Conservation (phyloP, 2,329 filamentous ascomycete genomes). For the Trichoderma sp. region DNA sequence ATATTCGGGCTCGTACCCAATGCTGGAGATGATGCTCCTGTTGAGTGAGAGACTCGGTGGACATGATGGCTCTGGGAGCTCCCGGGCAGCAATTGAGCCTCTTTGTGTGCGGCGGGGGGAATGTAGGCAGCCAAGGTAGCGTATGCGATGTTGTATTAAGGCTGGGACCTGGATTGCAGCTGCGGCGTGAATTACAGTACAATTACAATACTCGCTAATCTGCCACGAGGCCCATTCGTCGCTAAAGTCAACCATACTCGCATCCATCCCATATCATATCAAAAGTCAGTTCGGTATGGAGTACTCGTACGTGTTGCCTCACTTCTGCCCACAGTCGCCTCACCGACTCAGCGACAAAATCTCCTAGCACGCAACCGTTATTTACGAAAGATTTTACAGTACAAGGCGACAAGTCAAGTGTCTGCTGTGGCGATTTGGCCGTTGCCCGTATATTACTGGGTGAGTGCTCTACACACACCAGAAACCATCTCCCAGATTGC, state of each 20-base stretch:
- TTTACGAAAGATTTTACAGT: not conserved
- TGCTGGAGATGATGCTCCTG: not conserved
- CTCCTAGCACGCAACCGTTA: not conserved
- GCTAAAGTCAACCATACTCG: not conserved
- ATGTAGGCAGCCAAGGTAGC: not conserved
- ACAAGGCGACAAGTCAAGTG: not conserved
- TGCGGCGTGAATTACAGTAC: not conserved
- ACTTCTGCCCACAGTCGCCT: not conserved
- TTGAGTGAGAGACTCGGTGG: not conserved
- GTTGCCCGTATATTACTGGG: conserved; percentile 20
- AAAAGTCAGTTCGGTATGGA: not conserved
- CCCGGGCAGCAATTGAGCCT: not conserved
- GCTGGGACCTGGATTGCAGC: not conserved
- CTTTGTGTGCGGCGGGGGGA: not conserved
- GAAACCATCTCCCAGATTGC: conserved; percentile 11
- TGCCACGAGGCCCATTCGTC: not conserved
- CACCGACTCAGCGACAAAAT: not conserved
- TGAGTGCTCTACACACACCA: conserved; percentile 7
- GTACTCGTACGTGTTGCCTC: not conserved
- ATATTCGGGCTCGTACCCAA: not conserved
- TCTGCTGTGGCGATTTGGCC: conserved; percentile 11
- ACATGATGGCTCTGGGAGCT: not conserved
- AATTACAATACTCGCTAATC: not conserved
- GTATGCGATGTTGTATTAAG: not conserved
- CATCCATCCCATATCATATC: not conserved